Conservation (phyloP, 495 filamentous ascomycete species). For the Chlorociboria aeruginascens region DNA sequence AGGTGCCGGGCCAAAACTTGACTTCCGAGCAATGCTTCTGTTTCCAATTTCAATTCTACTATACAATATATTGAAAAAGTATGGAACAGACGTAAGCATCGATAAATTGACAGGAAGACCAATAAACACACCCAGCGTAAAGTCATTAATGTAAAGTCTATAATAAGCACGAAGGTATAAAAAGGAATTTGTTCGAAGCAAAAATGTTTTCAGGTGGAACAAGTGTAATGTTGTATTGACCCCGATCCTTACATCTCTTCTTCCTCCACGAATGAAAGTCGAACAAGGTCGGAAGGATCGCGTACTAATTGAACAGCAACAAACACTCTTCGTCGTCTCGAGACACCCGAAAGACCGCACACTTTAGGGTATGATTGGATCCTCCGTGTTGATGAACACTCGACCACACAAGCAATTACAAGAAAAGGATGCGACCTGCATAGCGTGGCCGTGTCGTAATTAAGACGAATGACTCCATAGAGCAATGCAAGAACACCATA, state of each 20-base stretch:
- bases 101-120: slow-evolving; percentile 17
- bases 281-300: background rate
- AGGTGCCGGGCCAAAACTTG: slow-evolving; percentile 30
- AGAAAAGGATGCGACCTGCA: slow-evolving; percentile 25
- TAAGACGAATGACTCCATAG: slow-evolving; percentile 24
- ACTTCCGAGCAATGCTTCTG: slow-evolving; percentile 24
- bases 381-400: slow-evolving; percentile 9
- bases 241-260: slow-evolving; percentile 7
- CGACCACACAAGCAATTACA: slow-evolving; percentile 30
- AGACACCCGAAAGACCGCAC: slow-evolving; percentile 27
- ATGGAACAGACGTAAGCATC: slow-evolving; percentile 11
- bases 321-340: slow-evolving; percentile 18
- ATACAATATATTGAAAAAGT: slow-evolving; percentile 17
- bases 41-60: slow-evolving; percentile 18
- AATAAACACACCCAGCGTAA: slow-evolving; percentile 31
- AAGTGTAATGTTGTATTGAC: slow-evolving; percentile 21
- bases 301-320: slow-evolving; percentile 9
- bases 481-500: slow-evolving; percentile 27
- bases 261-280: slow-evolving; percentile 4
- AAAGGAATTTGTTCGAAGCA: slow-evolving; percentile 15
- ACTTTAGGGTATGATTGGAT: slow-evolving; percentile 19
- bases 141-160: slow-evolving; percentile 14
- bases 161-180: slow-evolving; percentile 20
- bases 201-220: slow-evolving; percentile 23
- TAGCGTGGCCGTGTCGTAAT: slow-evolving; percentile 22